phyloP scores from a whole-genome alignment of 1,284 basidiomycete genomes.

The Vanrija humicola region DNA sequence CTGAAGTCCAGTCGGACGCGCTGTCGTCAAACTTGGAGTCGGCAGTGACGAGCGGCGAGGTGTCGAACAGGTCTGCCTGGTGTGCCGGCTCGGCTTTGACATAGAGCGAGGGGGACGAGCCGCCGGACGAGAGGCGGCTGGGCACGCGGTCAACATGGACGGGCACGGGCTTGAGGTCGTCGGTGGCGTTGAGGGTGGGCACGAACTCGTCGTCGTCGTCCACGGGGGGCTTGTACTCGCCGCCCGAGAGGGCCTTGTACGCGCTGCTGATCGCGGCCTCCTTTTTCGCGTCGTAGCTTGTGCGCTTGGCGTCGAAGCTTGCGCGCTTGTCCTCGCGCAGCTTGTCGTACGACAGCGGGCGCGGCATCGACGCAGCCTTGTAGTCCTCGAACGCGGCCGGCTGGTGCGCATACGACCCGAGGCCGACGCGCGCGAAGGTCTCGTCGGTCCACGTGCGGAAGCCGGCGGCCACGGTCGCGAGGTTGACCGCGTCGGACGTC shows the following conservation, averaged over 20 bases:
- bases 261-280: neutral
- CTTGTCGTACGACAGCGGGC: too few relatives aligned
- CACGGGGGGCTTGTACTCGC: neutral
- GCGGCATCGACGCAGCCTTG: neutral
- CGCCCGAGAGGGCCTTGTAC: neutral
- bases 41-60: neutral
- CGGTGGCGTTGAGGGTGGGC: neutral
- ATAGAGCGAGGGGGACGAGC: neutral
- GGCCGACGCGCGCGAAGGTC: slow-evolving; percentile 22
- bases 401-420: slow-evolving; percentile 1
- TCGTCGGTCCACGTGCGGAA: slow-evolving; percentile 24
- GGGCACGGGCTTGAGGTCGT: neutral
- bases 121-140: too few relatives aligned
- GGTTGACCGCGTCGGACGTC: neutral
- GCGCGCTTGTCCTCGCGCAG: too few relatives aligned
- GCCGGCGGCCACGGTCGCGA: neutral
- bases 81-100: neutral
- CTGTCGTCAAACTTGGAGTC: neutral
- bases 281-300: too few relatives aligned
- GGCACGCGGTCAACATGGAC: neutral
- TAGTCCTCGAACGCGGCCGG: slow-evolving; percentile 1
- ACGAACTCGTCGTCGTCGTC: neutral
- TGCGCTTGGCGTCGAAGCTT: too few relatives aligned
- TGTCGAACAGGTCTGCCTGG: neutral
- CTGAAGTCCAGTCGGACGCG: neutral